Conservation (phyloP, 768 basidiomycete species). For the Leccinum variicolor region DNA sequence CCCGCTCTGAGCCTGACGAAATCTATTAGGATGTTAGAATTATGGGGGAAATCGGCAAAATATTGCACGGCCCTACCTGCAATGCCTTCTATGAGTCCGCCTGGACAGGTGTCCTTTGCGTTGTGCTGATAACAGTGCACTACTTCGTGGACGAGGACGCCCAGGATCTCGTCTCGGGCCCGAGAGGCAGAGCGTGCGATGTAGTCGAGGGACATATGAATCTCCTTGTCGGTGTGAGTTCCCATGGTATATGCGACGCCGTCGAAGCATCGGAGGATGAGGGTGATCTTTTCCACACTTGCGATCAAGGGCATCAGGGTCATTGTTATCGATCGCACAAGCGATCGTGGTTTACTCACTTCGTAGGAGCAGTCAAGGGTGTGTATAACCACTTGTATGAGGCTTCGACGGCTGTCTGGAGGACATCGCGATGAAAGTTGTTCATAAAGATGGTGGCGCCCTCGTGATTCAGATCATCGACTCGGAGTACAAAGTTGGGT, state of each 20-base stretch:
- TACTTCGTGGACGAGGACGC: slow-evolving; percentile 72
- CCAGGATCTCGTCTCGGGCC: slow-evolving; percentile 59
- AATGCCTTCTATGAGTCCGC: slow-evolving; percentile 75
- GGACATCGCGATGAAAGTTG: slow-evolving; percentile 40
- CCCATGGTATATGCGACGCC: slow-evolving; percentile 72
- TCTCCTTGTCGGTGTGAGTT: slow-evolving; percentile 58
- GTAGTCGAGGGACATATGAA: slow-evolving; percentile 69
- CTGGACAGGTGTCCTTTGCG: slow-evolving; percentile 55
- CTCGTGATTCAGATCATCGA: slow-evolving; percentile 58
- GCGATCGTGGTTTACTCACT: slow-evolving; percentile 33
- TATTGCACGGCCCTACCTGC: slow-evolving; percentile 57
- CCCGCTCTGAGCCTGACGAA: slow-evolving; percentile 64
- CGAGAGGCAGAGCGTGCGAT: slow-evolving; percentile 42
- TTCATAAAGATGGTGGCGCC: slow-evolving; percentile 57
- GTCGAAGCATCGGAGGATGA: slow-evolving; percentile 62
- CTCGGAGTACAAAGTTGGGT: slow-evolving; percentile 51
- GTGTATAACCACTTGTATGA: slow-evolving; percentile 44
- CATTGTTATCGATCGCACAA: not conserved
- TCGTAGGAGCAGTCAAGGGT: slow-evolving; percentile 43
- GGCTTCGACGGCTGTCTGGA: slow-evolving; percentile 37
- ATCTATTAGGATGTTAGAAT: slow-evolving; percentile 39
- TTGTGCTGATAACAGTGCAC: slow-evolving; percentile 80
- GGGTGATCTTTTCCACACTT: slow-evolving; percentile 52
- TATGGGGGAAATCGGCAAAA: not conserved
- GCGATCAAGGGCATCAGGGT: slow-evolving; percentile 7